Percentiles rank a stretch among this genome's conserved stretches.
Conservation (phyloP, 495 filamentous ascomycete species). For the Barbatosphaeria neglecta region DNA sequence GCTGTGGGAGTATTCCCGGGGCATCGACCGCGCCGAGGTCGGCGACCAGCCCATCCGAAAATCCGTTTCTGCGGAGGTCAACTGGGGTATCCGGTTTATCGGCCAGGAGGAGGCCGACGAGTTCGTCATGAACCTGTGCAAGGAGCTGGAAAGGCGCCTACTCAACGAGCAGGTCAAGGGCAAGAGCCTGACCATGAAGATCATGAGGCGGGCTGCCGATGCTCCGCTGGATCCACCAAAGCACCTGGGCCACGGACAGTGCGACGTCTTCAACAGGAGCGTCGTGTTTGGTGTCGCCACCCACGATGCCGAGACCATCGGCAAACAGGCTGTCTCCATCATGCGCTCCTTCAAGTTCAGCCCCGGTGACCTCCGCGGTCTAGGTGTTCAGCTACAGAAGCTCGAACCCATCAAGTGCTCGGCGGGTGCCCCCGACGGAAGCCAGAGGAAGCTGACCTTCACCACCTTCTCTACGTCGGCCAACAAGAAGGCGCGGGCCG, state of each 20-base stretch:
- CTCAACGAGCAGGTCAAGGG: slow-evolving; percentile 76
- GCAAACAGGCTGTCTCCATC: slow-evolving; percentile 72
- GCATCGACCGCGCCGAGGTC: slow-evolving; percentile 77
- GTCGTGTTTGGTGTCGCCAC: slow-evolving; percentile 71
- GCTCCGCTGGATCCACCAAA: slow-evolving; percentile 89
- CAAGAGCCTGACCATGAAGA: slow-evolving; percentile 78
- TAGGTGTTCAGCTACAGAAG: slow-evolving; percentile 87
- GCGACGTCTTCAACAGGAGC: slow-evolving; percentile 86
- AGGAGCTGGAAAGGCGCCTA: slow-evolving; percentile 69
- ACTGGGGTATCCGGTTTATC: slow-evolving; percentile 94
- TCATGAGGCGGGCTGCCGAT: slow-evolving; percentile 76
- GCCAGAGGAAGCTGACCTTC: slow-evolving; percentile 47
- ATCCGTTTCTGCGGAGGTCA: slow-evolving; percentile 91
- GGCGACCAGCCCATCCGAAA: slow-evolving; percentile 71
- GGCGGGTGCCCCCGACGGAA: slow-evolving; percentile 36
- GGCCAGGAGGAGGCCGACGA: slow-evolving; percentile 82
- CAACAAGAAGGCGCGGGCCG: slow-evolving; percentile 17
- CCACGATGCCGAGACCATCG: slow-evolving; percentile 54
- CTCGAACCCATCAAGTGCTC: slow-evolving; percentile 61
- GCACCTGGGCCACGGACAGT: slow-evolving; percentile 90
- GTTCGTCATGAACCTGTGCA: slow-evolving; percentile 71
- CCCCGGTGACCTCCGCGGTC: slow-evolving; percentile 78
- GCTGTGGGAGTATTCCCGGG: slow-evolving; percentile 81
- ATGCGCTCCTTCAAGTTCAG: slow-evolving; percentile 71
- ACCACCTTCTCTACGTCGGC: slow-evolving; percentile 6